Evolutionary conservation across 2,329 filamentous ascomycete genomes (phyloP).

Genomic region (Monosporascus sp.): DNA sequence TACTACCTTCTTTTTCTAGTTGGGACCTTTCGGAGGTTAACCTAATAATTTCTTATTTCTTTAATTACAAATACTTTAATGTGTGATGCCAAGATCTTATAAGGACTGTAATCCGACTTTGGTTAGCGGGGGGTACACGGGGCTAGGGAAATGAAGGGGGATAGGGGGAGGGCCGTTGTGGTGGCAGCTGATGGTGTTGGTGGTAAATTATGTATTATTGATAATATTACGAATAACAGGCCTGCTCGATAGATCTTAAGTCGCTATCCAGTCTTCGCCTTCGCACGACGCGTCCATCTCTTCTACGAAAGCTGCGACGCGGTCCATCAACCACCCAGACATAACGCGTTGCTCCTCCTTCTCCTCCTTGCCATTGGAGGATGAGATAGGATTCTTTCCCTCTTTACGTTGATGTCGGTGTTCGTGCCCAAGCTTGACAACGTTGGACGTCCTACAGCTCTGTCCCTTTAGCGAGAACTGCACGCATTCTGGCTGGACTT

Average conservation of each 20-base stretch:
- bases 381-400: background rate
- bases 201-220: too few species aligned
- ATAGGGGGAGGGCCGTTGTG: too few species aligned
- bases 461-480: constrained; percentile 24
- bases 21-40: too few species aligned
- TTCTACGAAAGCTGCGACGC: constrained; percentile 19
- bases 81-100: too few species aligned
- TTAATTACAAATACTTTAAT: too few species aligned
- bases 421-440: constrained; percentile 19
- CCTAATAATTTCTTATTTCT: too few species aligned
- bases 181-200: too few species aligned
- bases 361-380: background rate
- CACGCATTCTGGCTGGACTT: constrained; percentile 19
- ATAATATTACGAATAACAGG: too few species aligned
- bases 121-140: too few species aligned
- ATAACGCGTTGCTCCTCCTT: constrained; percentile 9
- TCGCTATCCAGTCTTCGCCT: constrained; percentile 17
- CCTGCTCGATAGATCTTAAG: constrained; percentile 3
- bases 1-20: too few species aligned
- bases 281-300: constrained; percentile 20
- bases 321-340: constrained; percentile 27
- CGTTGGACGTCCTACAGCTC: constrained; percentile 21
- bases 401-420: constrained; percentile 2
- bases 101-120: too few species aligned
- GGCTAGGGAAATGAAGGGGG: too few species aligned